Base-by-base conservation (phyloP, 306 rosid genomes). In the Ceratonia siliqua region DNA sequence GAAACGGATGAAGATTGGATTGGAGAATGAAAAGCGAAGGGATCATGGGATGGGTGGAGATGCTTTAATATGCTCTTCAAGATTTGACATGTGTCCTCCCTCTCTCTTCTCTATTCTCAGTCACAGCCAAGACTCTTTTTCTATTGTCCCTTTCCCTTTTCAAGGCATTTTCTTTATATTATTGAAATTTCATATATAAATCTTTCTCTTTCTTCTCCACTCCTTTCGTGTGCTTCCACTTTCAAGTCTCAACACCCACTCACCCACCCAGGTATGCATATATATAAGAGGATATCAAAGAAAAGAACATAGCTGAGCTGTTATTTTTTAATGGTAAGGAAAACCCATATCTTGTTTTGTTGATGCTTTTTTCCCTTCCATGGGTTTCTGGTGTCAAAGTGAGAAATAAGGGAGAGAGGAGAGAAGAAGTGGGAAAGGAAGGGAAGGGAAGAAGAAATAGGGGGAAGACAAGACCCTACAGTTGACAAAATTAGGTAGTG, bases 401-500 rank as follows among this genome's bases (percentile, higher is more conserved):
- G 54, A 72, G 68, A 59, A 54, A 43, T 43, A 27, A 68, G 43
- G 53, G 58, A 62, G 57, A 71, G 45, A 53, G 10, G 68, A 35
- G 14, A 62, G 45, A 25, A 17, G 57, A 68, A 52, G 67, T 24
- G 70, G 39, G 63, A 24, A 53, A 28, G 68, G 21, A 36, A 69
- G 74, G 73, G 39, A 61, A 27, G 62, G 69, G 41, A n/a, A 54
- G 35, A 5, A 54, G 61, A 10, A 36, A 18, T 6, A 20, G 68
- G 18, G 32, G 18, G 22, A 38, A 18, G 49, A 82, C 63, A 63
- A 71, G 84, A 79, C 85, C 78, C 68, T 28, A 68, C 82, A 70
- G 89, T 90, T 90, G 87, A 92, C 92, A 82, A 82, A 80, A 82
- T 85, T 85, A 73, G 92, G 90, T 87, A 86, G 85, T 82, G 68